Conservation (phyloP, 2,329 filamentous ascomycete genomes). For the Trichoderma guizhouense region DNA sequence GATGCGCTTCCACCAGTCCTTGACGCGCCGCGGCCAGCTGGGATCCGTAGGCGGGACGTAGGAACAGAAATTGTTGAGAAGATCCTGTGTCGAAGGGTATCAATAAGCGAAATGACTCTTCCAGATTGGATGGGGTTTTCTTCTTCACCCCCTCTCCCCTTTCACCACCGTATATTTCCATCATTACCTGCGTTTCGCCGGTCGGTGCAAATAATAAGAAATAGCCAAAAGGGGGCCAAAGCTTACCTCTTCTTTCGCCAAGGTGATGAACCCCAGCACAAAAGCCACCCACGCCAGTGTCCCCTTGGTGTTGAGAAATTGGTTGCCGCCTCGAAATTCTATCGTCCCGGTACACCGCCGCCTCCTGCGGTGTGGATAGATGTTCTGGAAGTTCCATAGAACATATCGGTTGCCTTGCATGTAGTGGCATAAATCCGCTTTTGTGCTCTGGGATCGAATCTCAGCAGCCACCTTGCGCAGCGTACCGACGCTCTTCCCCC, state of each 20-base stretch:
- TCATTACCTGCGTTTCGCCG: background rate
- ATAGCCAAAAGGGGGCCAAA: background rate
- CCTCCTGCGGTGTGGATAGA: slow-evolving; percentile 37
- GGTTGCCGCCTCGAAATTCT: slow-evolving; percentile 40
- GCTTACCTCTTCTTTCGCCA: slow-evolving; percentile 36
- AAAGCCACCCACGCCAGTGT: slow-evolving; percentile 40
- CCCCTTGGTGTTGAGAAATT: slow-evolving; percentile 37
- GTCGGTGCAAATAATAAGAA: background rate
- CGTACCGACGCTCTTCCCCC: slow-evolving; percentile 27
- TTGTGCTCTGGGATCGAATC: slow-evolving; percentile 26
- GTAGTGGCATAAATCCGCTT: slow-evolving; percentile 35
- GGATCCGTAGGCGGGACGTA: slow-evolving; percentile 30
- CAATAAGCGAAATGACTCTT: slow-evolving; percentile 14
- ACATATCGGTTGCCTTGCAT: slow-evolving; percentile 41
- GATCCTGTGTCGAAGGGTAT: slow-evolving; percentile 27
- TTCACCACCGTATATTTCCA: background rate
- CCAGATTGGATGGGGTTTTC: background rate
- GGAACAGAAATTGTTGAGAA: slow-evolving; percentile 29
- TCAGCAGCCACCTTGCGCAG: slow-evolving; percentile 31
- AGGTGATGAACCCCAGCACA: slow-evolving; percentile 37
- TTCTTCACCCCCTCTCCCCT: background rate
- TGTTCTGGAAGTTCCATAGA: slow-evolving; percentile 41
- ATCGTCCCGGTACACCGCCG: slow-evolving; percentile 37
- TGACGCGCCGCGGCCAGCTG: slow-evolving; percentile 28
- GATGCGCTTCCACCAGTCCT: slow-evolving; percentile 36